Evolutionary conservation across 805 yeast genomes (phyloP).

Genomic region (Metschnikowia cubensis): DNA sequence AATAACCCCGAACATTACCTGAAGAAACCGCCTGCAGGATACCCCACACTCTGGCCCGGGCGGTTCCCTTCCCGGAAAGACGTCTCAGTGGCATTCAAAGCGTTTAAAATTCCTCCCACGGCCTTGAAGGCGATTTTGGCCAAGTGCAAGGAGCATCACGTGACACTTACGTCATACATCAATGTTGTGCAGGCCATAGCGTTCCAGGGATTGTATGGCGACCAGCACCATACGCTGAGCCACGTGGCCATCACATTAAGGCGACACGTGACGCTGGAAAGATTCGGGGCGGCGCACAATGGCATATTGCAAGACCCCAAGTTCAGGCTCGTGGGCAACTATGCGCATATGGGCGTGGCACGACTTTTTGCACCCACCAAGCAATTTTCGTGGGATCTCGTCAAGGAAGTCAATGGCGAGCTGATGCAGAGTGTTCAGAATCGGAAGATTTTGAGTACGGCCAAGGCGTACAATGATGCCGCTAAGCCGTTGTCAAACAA

Average conservation of each 20-base stretch:
- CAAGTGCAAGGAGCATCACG: conserved; percentile 26
- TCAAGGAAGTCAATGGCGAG: conserved; percentile 18
- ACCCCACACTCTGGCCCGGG: conserved; percentile 30
- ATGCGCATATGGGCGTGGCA: conserved; percentile 32
- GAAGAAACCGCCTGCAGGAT: conserved; percentile 19
- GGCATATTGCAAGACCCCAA: conserved; percentile 15
- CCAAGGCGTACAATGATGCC: conserved; percentile 18
- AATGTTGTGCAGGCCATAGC: conserved; percentile 24
- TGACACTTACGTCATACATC: conserved; percentile 33
- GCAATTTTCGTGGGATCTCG: conserved; percentile 33
- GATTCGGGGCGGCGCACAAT: conserved; percentile 16
- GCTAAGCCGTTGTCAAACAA: conserved; percentile 17
- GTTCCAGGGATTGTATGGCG: conserved; percentile 27
- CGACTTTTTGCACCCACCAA: conserved; percentile 29
- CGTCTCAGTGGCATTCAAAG: conserved; percentile 22
- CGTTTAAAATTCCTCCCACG: conserved; percentile 24
- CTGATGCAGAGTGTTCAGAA: conserved; percentile 20
- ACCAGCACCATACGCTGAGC: conserved; percentile 21
- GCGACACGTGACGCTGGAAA: conserved; percentile 16
- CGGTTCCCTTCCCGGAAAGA: conserved; percentile 19
- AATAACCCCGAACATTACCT: conserved; percentile 25
- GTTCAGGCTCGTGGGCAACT: conserved; percentile 30
- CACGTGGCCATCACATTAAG: conserved; percentile 34
- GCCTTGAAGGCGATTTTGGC: conserved; percentile 22
- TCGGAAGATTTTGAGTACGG: conserved; percentile 21